phyloP scores from a whole-genome alignment of 2,329 filamentous ascomycete species.

The Geoglossum cookeanum region DNA sequence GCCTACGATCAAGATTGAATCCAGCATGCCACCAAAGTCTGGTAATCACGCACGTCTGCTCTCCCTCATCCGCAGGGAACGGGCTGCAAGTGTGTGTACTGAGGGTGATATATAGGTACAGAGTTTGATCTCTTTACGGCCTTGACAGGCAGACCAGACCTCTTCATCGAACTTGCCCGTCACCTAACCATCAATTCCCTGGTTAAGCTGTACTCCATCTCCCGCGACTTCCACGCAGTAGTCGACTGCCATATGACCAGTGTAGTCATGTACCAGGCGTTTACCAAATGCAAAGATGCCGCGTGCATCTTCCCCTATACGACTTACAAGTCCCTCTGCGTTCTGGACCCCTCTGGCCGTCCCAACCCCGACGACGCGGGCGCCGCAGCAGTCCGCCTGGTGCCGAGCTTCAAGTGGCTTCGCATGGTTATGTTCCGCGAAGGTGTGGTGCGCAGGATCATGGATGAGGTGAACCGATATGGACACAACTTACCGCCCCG shows the following conservation, averaged over 20 bases:
- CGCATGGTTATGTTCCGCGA: conserved; percentile 44
- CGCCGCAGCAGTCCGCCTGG: conserved; percentile 22
- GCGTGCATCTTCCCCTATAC: conserved; percentile 39
- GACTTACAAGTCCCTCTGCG: conserved; percentile 36
- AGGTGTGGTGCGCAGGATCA: conserved; percentile 38
- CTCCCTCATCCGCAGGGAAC: neutral
- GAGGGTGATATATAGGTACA: neutral
- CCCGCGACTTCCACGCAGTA: conserved; percentile 39
- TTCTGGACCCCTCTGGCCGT: conserved; percentile 37
- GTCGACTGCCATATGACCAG: conserved; percentile 40
- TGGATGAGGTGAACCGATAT: conserved; percentile 37
- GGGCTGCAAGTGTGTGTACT: neutral
- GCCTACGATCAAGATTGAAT: neutral
- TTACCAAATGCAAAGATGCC: conserved; percentile 34
- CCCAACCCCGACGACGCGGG: conserved; percentile 20
- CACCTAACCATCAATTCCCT: conserved; percentile 37
- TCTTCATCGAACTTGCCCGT: conserved; percentile 35
- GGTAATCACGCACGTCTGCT: neutral
- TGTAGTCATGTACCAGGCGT: conserved; percentile 36
- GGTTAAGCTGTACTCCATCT: conserved; percentile 44
- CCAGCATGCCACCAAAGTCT: neutral
- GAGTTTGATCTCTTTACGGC: conserved; percentile 16
- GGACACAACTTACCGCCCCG: conserved; percentile 36
- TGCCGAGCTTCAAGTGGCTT: conserved; percentile 49
- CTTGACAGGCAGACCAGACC: conserved; percentile 23